Evolutionary conservation across 2,329 filamentous ascomycete genomes (phyloP).

Genomic region (Fusarium floridanum): DNA sequence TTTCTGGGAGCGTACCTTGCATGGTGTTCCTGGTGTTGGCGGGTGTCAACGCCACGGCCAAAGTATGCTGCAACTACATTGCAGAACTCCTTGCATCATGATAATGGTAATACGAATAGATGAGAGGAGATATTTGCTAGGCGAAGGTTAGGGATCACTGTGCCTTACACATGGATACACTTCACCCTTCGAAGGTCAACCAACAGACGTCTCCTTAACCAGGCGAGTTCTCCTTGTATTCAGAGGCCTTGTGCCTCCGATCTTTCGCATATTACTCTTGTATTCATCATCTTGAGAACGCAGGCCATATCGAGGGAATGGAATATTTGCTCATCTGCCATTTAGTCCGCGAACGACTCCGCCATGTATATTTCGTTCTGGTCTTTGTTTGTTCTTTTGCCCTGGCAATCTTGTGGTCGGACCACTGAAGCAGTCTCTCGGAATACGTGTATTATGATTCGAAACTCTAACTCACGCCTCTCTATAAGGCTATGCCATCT

Average conservation of each 20-base stretch:
- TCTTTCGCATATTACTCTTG: background rate
- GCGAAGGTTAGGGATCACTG: background rate
- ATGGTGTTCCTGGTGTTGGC: constrained; percentile 33
- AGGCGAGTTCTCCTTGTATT: background rate
- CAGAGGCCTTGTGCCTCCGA: background rate
- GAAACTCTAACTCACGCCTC: too few species aligned
- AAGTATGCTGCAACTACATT: constrained; percentile 28
- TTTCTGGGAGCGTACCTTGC: constrained; percentile 30
- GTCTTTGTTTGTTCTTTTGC: background rate
- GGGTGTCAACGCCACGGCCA: constrained; percentile 29
- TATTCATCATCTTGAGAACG: background rate
- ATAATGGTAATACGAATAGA: background rate
- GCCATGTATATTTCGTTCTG: background rate
- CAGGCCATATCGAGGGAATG: background rate
- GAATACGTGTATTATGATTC: background rate
- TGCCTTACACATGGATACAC: background rate
- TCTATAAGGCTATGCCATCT: too few species aligned
- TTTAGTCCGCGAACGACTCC: background rate
- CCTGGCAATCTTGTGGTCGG: background rate
- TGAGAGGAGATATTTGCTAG: background rate
- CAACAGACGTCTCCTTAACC: background rate
- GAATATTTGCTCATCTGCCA: too few species aligned
- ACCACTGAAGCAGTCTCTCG: background rate
- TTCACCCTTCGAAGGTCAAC: background rate
- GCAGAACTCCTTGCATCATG: background rate